Evolutionary conservation across 2,329 filamentous ascomycete genomes (phyloP).

Genomic region (Cytospora mali): DNA sequence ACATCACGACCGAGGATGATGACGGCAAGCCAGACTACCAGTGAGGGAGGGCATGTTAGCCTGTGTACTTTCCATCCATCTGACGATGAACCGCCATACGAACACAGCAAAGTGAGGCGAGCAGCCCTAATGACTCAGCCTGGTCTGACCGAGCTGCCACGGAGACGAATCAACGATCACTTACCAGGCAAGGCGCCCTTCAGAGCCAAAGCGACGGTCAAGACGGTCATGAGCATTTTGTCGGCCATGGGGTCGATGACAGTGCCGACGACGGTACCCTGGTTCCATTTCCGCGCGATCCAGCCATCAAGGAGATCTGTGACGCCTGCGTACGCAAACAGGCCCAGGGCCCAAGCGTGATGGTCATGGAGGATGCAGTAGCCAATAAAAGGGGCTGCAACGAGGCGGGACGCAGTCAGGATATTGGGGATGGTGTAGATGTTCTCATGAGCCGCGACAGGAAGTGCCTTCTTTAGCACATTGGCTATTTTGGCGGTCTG

Average conservation of each 20-base stretch:
- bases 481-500: constrained; percentile 19
- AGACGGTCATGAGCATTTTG: constrained; percentile 91
- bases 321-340: constrained; percentile 91
- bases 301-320: constrained; percentile 93
- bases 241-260: constrained; percentile 97
- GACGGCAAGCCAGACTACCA: constrained; percentile 77
- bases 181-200: constrained; percentile 80
- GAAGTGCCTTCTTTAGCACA: constrained; percentile 25
- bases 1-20: constrained; percentile 90
- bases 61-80: not conserved
- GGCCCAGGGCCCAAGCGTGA: constrained; percentile 73
- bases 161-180: constrained; percentile 36
- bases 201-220: constrained; percentile 81
- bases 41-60: constrained; percentile 13
- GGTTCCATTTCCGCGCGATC: constrained; percentile 84
- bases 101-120: not conserved
- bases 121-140: not conserved
- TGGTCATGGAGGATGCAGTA: constrained; percentile 86
- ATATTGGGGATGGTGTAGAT: constrained; percentile 97
- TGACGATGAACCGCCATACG: not conserved
- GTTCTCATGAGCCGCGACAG: constrained; percentile 68
- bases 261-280: constrained; percentile 91
- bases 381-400: constrained; percentile 81
- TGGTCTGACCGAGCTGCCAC: not conserved
- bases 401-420: constrained; percentile 82